These are phyloP conservation scores for Posidonia oceanica DNA, from an alignment of 116 monocot species.

Conservation along the genomic window DNA sequence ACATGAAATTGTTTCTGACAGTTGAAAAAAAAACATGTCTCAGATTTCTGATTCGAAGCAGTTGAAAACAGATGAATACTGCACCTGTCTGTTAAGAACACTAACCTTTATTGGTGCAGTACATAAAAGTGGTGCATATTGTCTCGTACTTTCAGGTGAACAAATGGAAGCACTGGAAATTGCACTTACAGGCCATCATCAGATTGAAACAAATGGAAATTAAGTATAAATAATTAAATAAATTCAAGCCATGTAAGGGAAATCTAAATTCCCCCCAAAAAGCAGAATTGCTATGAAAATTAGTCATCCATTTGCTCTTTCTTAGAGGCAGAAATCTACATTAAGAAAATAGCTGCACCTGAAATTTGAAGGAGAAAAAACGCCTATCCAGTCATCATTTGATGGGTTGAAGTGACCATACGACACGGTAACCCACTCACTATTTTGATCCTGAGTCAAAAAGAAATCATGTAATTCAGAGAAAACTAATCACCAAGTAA, in stretches of 20 bases:
- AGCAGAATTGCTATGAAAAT: no score
- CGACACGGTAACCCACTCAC: conserved; percentile 31
- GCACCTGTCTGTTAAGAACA: neutral
- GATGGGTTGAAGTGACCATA: conserved; percentile 39
- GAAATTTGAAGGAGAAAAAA: conserved; percentile 76
- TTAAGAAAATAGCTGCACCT: conserved; percentile 16
- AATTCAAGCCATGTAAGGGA: neutral
- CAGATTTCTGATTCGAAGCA: neutral
- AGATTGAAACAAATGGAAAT: neutral
- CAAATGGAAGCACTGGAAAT: conserved; percentile 56
- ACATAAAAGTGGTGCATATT: conserved; percentile 51
- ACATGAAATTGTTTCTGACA: neutral
- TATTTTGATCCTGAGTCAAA: neutral
- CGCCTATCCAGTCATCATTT: conserved; percentile 66
- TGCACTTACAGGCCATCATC: neutral
- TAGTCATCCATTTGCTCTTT: neutral
- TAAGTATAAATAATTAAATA: no score
- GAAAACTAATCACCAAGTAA: neutral
- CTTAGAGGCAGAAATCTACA: neutral
- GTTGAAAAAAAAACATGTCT: neutral
- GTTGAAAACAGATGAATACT: neutral
- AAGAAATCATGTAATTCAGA: neutral
- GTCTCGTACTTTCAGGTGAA: conserved; percentile 37
- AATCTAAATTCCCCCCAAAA: no score
- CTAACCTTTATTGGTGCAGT: conserved; percentile 90